Evolutionary conservation across 2,329 filamentous ascomycete genomes (phyloP), one percentile per base, ranked within the genome.

Genomic region (Fusarium vanettenii): DNA sequence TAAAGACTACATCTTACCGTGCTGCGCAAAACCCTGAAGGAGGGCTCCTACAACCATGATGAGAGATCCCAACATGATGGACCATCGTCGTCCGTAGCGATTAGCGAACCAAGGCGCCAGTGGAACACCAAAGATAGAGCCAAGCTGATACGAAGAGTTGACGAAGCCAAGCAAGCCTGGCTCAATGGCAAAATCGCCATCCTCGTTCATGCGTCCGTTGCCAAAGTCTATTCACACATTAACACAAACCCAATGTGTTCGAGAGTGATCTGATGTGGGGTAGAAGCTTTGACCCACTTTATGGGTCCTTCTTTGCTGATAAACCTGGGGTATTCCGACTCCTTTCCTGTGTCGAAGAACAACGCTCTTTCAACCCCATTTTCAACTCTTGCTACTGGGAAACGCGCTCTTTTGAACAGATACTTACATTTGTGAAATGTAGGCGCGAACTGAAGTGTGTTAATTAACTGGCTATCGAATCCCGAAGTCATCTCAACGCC

Each of bases 401-500:
- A 37, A 37, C 35, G 14, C 6, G 35, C 35, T 37, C 35, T 9
- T 7, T 18, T 37, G 16, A 37, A 37, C 35, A 18, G 35, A 35
- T 16, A 35, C 52, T 37, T 76, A 82, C 84, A 85, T n/a, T 80
- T 74, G 57, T 84, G 80, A 79, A 83, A 86, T 6, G 79, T 74
- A 43, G 78, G 76, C 25, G 82, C 80, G 67, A 85, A 83, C 66
- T 86, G 84, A 1, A 86, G 77, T 0, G 83, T 84, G 71, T 85
- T 85, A 76, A 81, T 81, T n/a, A 81, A 72, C 64, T 81, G 87
- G 5, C 85, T 87, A 75, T 90, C 88, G 64, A 89, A 90, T 0
- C 88, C 88, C 5, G 86, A 88, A 0, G 88, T 90, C 70, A 89
- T 88, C 79, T 90, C 88, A 22, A 90, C 87, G 62, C 88, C 88